A percentile compares a stretch with the other conserved stretches of the same genome.
phyloP scores from a whole-genome alignment of 2,329 filamentous ascomycete genomes.

The Acrodontium crateriforme region DNA sequence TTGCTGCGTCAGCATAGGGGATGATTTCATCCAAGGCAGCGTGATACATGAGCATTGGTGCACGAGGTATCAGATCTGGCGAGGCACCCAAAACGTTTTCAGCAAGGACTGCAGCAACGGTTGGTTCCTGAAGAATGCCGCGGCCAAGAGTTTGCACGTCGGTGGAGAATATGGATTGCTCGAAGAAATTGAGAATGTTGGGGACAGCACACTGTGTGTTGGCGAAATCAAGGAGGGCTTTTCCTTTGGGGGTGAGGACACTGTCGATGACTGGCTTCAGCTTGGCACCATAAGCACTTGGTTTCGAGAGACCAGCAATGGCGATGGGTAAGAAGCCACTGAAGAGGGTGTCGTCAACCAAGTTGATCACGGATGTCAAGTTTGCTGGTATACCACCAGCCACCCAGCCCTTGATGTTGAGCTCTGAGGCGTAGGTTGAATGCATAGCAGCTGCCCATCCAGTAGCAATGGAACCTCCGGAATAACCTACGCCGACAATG shows the following conservation, averaged over 20 bases:
- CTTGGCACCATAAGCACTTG: conserved; percentile 12
- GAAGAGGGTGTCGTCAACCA: conserved; percentile 14
- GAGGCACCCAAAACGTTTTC: conserved; percentile 12
- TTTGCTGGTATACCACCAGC: conserved; percentile 36
- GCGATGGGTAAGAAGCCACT: conserved; percentile 16
- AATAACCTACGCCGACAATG: conserved; percentile 40
- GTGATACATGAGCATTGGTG: conserved; percentile 18
- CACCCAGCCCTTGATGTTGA: conserved; percentile 35
- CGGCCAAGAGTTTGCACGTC: conserved; percentile 12
- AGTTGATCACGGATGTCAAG: conserved; percentile 14
- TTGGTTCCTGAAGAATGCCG: conserved; percentile 11
- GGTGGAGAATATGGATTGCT: conserved; percentile 7
- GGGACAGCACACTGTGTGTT: conserved; percentile 10
- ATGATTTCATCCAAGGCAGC: conserved; percentile 17
- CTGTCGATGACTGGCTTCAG: conserved; percentile 8
- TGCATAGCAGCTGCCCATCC: conserved; percentile 40
- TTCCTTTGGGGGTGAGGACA: conserved; percentile 12
- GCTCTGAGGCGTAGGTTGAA: conserved; percentile 38
- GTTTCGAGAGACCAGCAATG: conserved; percentile 11
- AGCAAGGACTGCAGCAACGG: conserved; percentile 8
- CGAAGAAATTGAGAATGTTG: conserved; percentile 12
- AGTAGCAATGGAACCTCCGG: conserved; percentile 38
- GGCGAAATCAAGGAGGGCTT: conserved; percentile 8
- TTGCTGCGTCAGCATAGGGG: conserved; percentile 15
- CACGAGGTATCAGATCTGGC: conserved; percentile 12